Percentiles rank a stretch among this genome's conserved stretches.
phyloP scores from a whole-genome alignment of 2,329 filamentous ascomycete species.

The Neonectria punicea region DNA sequence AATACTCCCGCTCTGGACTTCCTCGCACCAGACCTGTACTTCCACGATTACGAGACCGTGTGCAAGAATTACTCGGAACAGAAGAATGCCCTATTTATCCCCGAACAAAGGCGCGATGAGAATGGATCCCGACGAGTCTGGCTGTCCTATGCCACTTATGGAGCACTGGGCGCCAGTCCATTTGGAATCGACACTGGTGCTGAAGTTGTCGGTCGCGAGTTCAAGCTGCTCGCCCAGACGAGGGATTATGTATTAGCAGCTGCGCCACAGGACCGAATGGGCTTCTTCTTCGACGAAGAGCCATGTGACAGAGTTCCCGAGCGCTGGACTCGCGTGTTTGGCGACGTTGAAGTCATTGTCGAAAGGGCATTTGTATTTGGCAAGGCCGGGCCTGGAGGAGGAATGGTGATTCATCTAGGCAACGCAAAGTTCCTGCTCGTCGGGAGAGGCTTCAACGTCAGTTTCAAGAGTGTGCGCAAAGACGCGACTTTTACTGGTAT shows the following conservation, averaged over 20 bases:
- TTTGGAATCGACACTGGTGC: conserved; percentile 54
- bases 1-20: conserved; percentile 56
- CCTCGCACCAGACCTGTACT: conserved; percentile 59
- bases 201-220: conserved; percentile 44
- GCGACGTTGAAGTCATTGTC: conserved; percentile 49
- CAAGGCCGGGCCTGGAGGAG: conserved; percentile 50
- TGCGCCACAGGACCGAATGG: conserved; percentile 46
- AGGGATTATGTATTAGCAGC: conserved; percentile 43
- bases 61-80: conserved; percentile 57
- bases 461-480: conserved; percentile 44
- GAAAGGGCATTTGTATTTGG: conserved; percentile 54
- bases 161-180: conserved; percentile 50
- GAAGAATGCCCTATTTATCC: conserved; percentile 60
- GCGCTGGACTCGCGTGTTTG: conserved; percentile 43
- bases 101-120: conserved; percentile 62
- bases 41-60: conserved; percentile 57
- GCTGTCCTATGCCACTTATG: conserved; percentile 53
- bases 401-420: conserved; percentile 52
- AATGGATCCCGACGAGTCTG: conserved; percentile 55
- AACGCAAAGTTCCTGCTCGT: conserved; percentile 49
- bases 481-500: conserved; percentile 52
- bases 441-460: conserved; percentile 52
- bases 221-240: conserved; percentile 46
- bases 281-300: conserved; percentile 53
- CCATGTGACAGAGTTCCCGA: conserved; percentile 36